phyloP scores from a whole-genome alignment of 805 yeast genomes.

The Candida odintsovae region DNA sequence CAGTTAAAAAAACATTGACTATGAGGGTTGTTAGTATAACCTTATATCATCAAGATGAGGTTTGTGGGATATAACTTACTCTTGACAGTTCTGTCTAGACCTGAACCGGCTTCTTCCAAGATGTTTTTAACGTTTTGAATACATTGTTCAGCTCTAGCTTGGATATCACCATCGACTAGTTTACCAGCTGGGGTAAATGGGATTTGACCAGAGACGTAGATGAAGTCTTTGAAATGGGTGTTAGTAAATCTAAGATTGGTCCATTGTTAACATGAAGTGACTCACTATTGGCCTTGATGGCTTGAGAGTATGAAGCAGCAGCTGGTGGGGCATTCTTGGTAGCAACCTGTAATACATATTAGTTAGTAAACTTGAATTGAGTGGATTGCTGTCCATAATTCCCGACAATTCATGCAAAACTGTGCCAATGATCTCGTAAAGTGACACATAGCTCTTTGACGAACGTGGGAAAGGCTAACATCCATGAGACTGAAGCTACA shows the following conservation, averaged over 20 bases:
- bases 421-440: neutral
- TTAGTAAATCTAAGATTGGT: conserved; percentile 12
- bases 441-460: neutral
- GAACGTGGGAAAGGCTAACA: neutral
- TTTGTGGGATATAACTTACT: conserved; percentile 28
- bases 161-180: conserved; percentile 70
- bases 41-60: too few relatives aligned
- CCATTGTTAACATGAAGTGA: neutral
- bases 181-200: conserved; percentile 82
- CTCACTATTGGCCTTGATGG: conserved; percentile 72
- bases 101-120: conserved; percentile 79
- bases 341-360: conserved; percentile 39
- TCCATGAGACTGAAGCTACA: conserved; percentile 5
- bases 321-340: conserved; percentile 89
- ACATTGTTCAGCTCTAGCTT: conserved; percentile 73
- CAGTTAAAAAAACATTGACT: conserved; percentile 79
- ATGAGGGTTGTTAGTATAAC: neutral
- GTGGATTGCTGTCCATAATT: neutral
- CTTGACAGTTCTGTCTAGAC: conserved; percentile 79
- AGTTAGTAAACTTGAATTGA: conserved; percentile 13
- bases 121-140: conserved; percentile 64
- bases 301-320: conserved; percentile 95
- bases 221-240: conserved; percentile 43
- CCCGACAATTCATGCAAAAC: neutral
- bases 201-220: conserved; percentile 93